Percentiles rank a stretch among this genome's conserved stretches.
Conservation (phyloP, 148 eudicot genomes). For the Euryodendron excelsum region DNA sequence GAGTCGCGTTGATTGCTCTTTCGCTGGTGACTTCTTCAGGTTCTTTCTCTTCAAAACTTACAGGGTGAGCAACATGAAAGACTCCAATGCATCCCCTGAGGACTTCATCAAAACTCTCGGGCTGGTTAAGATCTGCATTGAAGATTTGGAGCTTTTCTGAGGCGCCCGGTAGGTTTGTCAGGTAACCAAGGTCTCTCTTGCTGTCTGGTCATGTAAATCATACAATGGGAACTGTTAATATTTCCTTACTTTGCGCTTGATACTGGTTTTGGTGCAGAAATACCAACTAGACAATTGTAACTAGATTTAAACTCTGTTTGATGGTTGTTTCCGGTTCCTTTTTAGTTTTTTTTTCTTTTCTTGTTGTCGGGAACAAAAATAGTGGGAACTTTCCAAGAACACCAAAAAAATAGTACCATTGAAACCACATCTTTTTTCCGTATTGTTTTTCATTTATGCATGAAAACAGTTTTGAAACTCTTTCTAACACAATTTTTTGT, state of each 20-base stretch:
- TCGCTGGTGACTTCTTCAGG: slow-evolving; percentile 27
- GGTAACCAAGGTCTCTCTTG: slow-evolving; percentile 42
- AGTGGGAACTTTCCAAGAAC: no score
- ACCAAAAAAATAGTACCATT: no score
- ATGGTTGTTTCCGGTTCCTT: no score
- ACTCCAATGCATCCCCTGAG: slow-evolving; percentile 43
- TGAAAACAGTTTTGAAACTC: no score
- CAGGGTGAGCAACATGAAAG: slow-evolving; percentile 45
- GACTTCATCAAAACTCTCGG: slow-evolving; percentile 27
- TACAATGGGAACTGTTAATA: not conserved
- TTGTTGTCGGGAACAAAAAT: no score
- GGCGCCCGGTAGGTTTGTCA: slow-evolving; percentile 45
- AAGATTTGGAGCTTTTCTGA: slow-evolving; percentile 32
- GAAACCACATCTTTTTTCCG: no score
- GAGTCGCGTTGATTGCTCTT: slow-evolving; percentile 22
- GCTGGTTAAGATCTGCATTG: slow-evolving; percentile 38
- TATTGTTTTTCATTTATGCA: no score
- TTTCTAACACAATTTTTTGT: no score
- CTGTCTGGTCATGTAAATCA: slow-evolving; percentile 19
- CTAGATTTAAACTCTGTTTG: no score
- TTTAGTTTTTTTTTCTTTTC: no score
- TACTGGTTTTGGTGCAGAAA: not conserved
- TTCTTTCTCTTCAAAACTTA: slow-evolving; percentile 30
- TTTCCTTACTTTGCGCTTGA: not conserved
- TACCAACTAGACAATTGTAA: no score